Base-by-base conservation (phyloP, 345 rosid species). In the Xanthoceras sorbifolium region DNA sequence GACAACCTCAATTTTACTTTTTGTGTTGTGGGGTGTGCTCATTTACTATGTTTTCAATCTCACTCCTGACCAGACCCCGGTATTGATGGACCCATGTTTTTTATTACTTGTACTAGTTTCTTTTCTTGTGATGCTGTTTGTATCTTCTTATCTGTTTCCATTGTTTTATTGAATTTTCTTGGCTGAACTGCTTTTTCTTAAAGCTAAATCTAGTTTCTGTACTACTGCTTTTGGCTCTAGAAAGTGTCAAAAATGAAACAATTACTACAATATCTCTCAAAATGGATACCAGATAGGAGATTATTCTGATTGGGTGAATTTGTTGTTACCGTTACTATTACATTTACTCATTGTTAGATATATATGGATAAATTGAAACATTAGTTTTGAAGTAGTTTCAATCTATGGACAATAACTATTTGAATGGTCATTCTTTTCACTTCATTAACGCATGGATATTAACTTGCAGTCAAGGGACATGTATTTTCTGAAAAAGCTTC, bases 401-500 rank as follows among this genome's bases (percentile, higher is more conserved):
- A 68, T 2, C 48, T 26, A 42, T 70, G 73, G 73, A 22, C 18
- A 29, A 52, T 46, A 18, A 46, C 54, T 12, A 6, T 69, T 50
- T 11, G 42, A 69, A 9, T 17, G 9, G 9, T 9, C 46, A 40
- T 40, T 40, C n/a, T 40, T 42, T 42, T 57, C 29, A 36, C 65
- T 60, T 52, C 29, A 18, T n/a, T 32, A 64, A 29, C 9, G 2
- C 29, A 46, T 50, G 59, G 48, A 4, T 15, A 3, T 32, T 54
- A 61, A 69, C 64, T 52, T 82, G 85, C 94, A 93, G 98, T 82
- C 86, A 54, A 91, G 89, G 76, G 99, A 95, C 84, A 28, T 87
- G 87, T 92, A 95, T 80, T 95, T 92, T 80, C 63, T 95, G 80
- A 83, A 87, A 79, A 95, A 92, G 89, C 97, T 95, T 18, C 81